Conservation (phyloP, 495 filamentous ascomycete genomes). For the Talaromyces ruber region DNA sequence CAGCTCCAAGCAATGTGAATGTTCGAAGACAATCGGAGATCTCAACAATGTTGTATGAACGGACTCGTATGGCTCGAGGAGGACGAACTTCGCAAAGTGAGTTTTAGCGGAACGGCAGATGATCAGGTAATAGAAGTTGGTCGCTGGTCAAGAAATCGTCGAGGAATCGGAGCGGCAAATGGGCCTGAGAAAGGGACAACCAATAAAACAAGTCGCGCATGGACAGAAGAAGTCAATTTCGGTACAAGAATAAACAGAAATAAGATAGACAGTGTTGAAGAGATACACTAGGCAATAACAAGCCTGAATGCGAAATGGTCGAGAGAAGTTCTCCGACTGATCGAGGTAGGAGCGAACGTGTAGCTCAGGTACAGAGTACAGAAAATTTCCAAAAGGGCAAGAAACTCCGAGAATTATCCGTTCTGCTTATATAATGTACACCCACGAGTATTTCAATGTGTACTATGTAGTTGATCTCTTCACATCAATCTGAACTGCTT, state of each 20-base stretch:
- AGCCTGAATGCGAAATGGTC: neutral
- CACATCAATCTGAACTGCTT: neutral
- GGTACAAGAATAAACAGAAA: neutral
- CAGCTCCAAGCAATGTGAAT: neutral
- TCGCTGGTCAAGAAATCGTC: neutral
- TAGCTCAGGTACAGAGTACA: neutral
- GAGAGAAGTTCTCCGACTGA: neutral
- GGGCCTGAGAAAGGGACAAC: neutral
- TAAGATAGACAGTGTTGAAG: neutral
- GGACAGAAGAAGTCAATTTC: neutral
- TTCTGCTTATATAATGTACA: neutral
- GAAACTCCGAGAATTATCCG: neutral
- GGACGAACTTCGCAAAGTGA: neutral
- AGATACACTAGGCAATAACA: neutral
- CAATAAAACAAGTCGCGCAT: neutral
- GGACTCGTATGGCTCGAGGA: neutral
- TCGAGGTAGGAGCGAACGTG: neutral
- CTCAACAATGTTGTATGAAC: neutral
- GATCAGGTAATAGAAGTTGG: neutral
- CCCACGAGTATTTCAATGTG: no score
- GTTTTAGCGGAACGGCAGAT: neutral
- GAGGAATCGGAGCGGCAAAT: neutral
- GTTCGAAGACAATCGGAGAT: neutral
- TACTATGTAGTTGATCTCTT: no score
- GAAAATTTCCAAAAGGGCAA: conserved; percentile 2